phyloP scores from a whole-genome alignment of 2,329 filamentous ascomycete genomes.

The Neonectria faginata region DNA sequence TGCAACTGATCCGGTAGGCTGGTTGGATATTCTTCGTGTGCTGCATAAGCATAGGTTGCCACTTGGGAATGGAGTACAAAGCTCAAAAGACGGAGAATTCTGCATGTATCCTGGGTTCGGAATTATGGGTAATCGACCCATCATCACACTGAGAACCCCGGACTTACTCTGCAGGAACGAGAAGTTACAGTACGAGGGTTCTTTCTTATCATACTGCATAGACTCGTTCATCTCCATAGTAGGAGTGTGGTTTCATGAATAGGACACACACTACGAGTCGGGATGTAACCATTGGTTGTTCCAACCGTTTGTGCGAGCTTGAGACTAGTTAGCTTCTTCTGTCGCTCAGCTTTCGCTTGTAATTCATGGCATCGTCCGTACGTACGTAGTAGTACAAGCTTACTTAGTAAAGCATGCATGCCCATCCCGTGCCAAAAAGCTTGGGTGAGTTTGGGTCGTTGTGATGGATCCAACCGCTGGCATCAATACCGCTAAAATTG shows the following conservation, averaged over 20 bases:
- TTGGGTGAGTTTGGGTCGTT: background rate
- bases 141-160: background rate
- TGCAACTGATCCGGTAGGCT: background rate
- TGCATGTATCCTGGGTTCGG: slow-evolving; percentile 18
- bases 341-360: too few species aligned
- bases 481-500: slow-evolving; percentile 45
- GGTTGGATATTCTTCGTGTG: background rate
- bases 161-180: background rate
- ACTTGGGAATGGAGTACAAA: background rate
- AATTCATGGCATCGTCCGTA: background rate
- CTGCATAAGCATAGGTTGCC: background rate
- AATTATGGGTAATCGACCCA: slow-evolving; percentile 27
- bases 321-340: too few species aligned
- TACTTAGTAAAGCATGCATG: background rate
- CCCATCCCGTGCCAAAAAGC: background rate
- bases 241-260: background rate
- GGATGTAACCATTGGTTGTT: too few species aligned
- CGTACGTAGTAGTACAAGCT: too few species aligned
- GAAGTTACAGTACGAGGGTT: background rate
- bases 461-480: slow-evolving; percentile 16
- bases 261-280: too few species aligned
- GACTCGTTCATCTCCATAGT: background rate
- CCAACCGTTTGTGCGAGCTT: too few species aligned
- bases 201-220: background rate
- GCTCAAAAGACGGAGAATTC: slow-evolving; percentile 15